phyloP scores from a whole-genome alignment of 2,329 filamentous ascomycete species.

The Exophiala sp. region DNA sequence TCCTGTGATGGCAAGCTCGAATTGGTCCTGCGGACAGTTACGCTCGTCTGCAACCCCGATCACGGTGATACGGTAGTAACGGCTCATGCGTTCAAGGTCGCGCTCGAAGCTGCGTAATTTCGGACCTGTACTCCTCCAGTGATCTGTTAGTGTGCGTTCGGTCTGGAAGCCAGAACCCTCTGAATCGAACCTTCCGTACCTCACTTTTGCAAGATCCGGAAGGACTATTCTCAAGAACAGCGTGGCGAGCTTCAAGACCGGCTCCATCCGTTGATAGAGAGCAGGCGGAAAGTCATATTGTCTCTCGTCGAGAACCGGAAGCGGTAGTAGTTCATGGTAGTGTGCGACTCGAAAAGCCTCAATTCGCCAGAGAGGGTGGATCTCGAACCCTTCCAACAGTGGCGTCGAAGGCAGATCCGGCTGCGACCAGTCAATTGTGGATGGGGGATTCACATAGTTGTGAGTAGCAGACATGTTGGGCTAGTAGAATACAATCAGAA shows the following conservation, averaged over 20 bases:
- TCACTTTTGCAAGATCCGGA: constrained; percentile 3
- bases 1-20: background rate
- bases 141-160: constrained; percentile 2
- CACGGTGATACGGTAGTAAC: constrained; percentile 8
- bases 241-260: constrained; percentile 9
- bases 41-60: background rate
- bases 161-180: background rate
- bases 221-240: background rate
- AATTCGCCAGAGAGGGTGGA: constrained; percentile 1
- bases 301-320: constrained; percentile 1
- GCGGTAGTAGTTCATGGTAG: background rate
- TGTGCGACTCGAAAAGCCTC: background rate
- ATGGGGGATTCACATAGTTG: background rate
- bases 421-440: background rate
- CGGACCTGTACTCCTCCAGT: constrained; percentile 2
- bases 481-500: background rate
- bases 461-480: background rate
- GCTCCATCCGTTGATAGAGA: constrained; percentile 10
- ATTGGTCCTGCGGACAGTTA: background rate
- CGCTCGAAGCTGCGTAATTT: constrained; percentile 3
- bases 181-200: background rate
- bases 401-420: background rate
- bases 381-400: background rate
- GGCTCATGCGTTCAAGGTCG: background rate
- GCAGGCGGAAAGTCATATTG: background rate